Conservation (phyloP, 2,329 filamentous ascomycete species). For the Mycosphaerella sp. region DNA sequence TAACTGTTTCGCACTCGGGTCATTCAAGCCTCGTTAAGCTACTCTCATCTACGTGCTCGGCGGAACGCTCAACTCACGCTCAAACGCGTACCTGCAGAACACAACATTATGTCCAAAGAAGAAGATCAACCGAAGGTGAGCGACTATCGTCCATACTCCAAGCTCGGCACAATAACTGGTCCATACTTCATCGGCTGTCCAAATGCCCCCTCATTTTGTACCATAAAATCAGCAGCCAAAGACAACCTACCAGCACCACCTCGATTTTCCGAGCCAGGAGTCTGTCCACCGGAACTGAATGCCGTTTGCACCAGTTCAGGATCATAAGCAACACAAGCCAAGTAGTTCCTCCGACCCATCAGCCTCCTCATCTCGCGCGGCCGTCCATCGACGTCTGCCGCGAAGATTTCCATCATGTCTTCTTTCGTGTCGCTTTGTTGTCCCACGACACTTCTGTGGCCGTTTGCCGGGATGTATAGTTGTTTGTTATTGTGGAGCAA, state of each 20-base stretch:
- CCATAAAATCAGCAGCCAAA: conserved; percentile 91
- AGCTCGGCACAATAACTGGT: conserved; percentile 82
- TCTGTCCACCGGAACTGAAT: conserved; percentile 19
- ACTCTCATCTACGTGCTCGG: background rate
- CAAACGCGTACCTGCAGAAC: background rate
- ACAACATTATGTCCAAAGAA: background rate
- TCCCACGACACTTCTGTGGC: conserved; percentile 52
- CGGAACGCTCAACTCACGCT: background rate
- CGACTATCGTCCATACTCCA: conserved; percentile 45
- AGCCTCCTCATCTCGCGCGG: conserved; percentile 79
- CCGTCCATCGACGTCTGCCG: conserved; percentile 80
- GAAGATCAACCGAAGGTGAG: background rate
- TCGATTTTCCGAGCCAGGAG: conserved; percentile 2
- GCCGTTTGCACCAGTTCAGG: conserved; percentile 61
- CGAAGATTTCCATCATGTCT: conserved; percentile 99
- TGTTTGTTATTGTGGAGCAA: conserved; percentile 93
- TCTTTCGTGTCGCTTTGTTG: conserved; percentile 88
- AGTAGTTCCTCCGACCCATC: conserved; percentile 90
- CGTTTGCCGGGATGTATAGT: conserved; percentile 85
- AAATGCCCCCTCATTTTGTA: conserved; percentile 82
- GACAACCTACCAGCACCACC: conserved; percentile 53
- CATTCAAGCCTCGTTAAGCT: background rate
- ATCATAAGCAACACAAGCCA: conserved; percentile 90
- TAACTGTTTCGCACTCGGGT: background rate
- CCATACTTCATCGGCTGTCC: conserved; percentile 89